phyloP scores from a whole-genome alignment of 768 basidiomycete species.

The Chlorophyllum brunneum region DNA sequence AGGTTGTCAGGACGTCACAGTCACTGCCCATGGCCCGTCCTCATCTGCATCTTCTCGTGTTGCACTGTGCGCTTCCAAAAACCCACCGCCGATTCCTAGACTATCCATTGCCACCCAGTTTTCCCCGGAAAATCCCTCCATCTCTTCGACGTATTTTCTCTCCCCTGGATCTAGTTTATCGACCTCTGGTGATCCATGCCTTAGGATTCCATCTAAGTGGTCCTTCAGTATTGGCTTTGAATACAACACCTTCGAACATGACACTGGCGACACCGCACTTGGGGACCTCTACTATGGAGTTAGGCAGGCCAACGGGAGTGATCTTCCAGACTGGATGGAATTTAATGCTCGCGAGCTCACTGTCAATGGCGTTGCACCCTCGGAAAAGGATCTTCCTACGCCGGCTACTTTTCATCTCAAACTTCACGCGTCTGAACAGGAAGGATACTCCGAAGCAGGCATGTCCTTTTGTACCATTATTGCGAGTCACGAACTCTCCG shows the following conservation, averaged over 20 bases:
- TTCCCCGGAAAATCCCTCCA: slow-evolving; percentile 49
- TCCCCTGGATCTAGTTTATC: slow-evolving; percentile 55
- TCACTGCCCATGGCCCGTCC: slow-evolving; percentile 57
- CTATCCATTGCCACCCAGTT: slow-evolving; percentile 59
- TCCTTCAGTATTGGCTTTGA: slow-evolving; percentile 88
- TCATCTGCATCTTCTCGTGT: slow-evolving; percentile 50
- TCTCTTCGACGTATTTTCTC: slow-evolving; percentile 76
- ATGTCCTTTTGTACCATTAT: slow-evolving; percentile 65
- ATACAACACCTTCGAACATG: slow-evolving; percentile 52
- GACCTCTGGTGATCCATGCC: slow-evolving; percentile 39
- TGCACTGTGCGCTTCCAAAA: slow-evolving; percentile 52
- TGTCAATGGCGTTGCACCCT: slow-evolving; percentile 75
- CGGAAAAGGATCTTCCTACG: slow-evolving; percentile 30
- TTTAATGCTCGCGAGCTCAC: slow-evolving; percentile 70
- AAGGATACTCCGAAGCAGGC: slow-evolving; percentile 61
- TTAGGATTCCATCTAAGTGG: slow-evolving; percentile 80
- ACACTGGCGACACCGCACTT: slow-evolving; percentile 7
- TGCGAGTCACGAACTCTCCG: slow-evolving; percentile 64
- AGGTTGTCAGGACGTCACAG: slow-evolving; percentile 54
- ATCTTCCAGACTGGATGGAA: slow-evolving; percentile 69
- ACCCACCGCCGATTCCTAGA: slow-evolving; percentile 49
- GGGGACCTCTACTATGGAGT: slow-evolving; percentile 60
- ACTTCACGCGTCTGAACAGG: slow-evolving; percentile 68
- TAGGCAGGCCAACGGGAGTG: slow-evolving; percentile 60
- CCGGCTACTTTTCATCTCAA: slow-evolving; percentile 46